Evolutionary conservation across 441 rosid species (phyloP), one percentile per base, ranked within the genome.

Genomic region (Adansonia rubrostipa): DNA sequence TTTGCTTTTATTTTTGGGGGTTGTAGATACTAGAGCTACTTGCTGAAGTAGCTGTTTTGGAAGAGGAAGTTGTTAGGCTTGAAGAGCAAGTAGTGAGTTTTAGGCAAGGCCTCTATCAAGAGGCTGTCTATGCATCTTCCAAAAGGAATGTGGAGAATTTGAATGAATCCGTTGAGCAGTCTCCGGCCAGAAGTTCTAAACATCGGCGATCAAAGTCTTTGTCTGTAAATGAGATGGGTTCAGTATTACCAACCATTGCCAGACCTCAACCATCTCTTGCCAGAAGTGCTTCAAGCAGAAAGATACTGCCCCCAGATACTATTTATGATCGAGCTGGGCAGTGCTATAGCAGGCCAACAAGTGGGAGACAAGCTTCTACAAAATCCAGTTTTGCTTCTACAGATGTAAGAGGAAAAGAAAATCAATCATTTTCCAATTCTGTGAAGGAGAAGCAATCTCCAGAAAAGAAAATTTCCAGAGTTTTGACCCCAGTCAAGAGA

Each of bases 31-130:
- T 95, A 81, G 97, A 93, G 90, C 91, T 95, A 63, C 92, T 95
- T 71, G 99, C 99, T 77, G 99, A 95, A 86, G 99, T 95, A 73
- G 99, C 99, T 75, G 96, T 93, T 62, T 82, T 95, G 81, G 99
- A 95, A 83, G 99, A 95, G 80, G 99, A 95, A 80, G 95, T 95
- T 5, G 96, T 92, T 77, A 87, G 99, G 78, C 94, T 95, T 28
- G 99, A 95, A 84, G 99, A 95, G 67, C 91, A 92, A 85, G 92
- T 93, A 54, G 97, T 95, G 53, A 91, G 88, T 82, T 95, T 95
- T 71, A 88, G 97, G 79, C 97, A 90, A 85, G 94, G 95, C 62
- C 85, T 95, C 17, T 93, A 93, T 83, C 92, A 90, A 80, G 97
- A 95, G 86, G 97, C 97, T 71, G 92, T 90, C 44, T 87, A 83